phyloP scores from a whole-genome alignment of 768 basidiomycete species.

The Hypholoma fasciculare region DNA sequence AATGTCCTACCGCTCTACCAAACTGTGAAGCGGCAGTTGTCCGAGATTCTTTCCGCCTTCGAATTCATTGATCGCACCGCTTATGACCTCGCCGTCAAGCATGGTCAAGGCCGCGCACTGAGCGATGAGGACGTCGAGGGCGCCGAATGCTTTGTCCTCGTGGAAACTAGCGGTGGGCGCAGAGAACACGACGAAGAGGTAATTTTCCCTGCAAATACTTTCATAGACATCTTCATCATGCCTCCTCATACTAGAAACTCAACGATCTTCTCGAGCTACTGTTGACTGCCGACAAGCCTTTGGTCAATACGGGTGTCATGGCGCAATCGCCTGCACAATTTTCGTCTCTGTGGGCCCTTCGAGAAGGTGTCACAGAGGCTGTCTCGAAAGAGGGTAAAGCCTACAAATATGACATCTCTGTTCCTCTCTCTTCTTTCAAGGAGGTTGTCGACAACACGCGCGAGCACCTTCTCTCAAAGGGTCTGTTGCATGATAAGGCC shows the following conservation, averaged over 20 bases:
- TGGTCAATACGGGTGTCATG: constrained; percentile 88
- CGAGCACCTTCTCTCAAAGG: constrained; percentile 67
- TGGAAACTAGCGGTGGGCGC: constrained; percentile 93
- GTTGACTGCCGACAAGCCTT: constrained; percentile 66
- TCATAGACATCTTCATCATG: neutral
- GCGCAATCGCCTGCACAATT: constrained; percentile 92
- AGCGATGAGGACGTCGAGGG: constrained; percentile 72
- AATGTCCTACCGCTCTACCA: constrained; percentile 86
- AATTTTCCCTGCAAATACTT: constrained; percentile 7
- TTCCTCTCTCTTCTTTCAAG: constrained; percentile 87
- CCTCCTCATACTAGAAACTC: constrained; percentile 69
- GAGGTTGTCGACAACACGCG: constrained; percentile 80
- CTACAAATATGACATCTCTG: constrained; percentile 96
- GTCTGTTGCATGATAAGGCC: constrained; percentile 66
- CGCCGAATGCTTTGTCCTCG: constrained; percentile 85
- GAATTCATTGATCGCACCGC: constrained; percentile 92
- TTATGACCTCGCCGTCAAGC: constrained; percentile 81
- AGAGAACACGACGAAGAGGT: constrained; percentile 95
- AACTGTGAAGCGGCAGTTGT: constrained; percentile 76
- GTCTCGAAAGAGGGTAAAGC: constrained; percentile 91
- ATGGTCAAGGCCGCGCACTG: constrained; percentile 78
- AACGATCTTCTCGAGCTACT: constrained; percentile 74
- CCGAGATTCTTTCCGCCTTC: constrained; percentile 96
- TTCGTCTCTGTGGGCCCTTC: constrained; percentile 84
- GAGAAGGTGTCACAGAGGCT: constrained; percentile 92